These are phyloP conservation scores for Blastobotrys raffinosifermentans DNA, from an alignment of 1,139 yeast species.

Conservation along the genomic window DNA sequence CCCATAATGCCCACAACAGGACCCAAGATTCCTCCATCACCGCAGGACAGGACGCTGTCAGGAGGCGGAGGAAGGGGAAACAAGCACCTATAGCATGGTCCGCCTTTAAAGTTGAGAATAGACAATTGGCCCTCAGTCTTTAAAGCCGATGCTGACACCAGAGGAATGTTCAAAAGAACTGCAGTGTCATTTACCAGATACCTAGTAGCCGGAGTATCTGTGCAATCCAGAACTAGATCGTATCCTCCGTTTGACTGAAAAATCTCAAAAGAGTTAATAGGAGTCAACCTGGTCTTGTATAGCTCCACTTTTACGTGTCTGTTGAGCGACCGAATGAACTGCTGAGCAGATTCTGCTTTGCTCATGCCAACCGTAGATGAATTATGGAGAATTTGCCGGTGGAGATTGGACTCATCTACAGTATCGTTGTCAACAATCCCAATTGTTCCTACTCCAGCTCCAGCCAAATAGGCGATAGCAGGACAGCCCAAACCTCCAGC, in stretches of 20 bases:
- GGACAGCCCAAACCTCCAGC: slow-evolving; percentile 98
- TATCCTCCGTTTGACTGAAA: slow-evolving; percentile 41
- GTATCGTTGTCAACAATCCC: slow-evolving; percentile 86
- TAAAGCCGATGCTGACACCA: slow-evolving; percentile 89
- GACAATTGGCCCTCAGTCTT: slow-evolving; percentile 88
- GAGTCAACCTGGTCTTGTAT: slow-evolving; percentile 47
- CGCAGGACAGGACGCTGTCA: slow-evolving; percentile 73
- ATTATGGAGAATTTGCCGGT: slow-evolving; percentile 80
- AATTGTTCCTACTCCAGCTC: slow-evolving; percentile 73
- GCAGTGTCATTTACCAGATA: slow-evolving; percentile 85
- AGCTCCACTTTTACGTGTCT: slow-evolving; percentile 57
- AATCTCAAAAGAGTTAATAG: slow-evolving; percentile 58
- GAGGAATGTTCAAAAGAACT: slow-evolving; percentile 59
- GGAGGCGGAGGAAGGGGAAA: slow-evolving; percentile 91
- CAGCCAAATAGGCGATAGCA: slow-evolving; percentile 74
- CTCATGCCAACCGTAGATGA: slow-evolving; percentile 57
- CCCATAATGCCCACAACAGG: slow-evolving; percentile 95
- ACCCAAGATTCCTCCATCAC: slow-evolving; percentile 93
- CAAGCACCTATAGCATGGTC: slow-evolving; percentile 94
- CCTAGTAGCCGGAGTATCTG: slow-evolving; percentile 86
- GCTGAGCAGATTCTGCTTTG: slow-evolving; percentile 75
- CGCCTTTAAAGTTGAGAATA: slow-evolving; percentile 60
- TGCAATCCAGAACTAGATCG: slow-evolving; percentile 83
- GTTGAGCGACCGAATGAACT: slow-evolving; percentile 47
- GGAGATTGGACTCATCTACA: slow-evolving; percentile 81